phyloP scores from a whole-genome alignment of 2,329 filamentous ascomycete species.

The Fonsecaea pedrosoi region DNA sequence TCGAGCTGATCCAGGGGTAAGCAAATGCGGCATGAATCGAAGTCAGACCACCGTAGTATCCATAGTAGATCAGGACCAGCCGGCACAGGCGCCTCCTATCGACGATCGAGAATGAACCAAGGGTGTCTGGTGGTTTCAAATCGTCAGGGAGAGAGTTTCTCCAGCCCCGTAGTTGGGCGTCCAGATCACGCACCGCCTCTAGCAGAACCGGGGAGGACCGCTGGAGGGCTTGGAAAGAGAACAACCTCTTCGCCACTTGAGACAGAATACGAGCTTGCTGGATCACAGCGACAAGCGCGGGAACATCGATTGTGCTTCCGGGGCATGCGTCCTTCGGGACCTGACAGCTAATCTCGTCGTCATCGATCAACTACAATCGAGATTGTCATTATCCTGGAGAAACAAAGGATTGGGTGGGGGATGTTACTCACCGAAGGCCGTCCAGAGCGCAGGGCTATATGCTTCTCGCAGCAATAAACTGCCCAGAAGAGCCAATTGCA shows the following conservation, averaged over 20 bases:
- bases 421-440: slow-evolving; percentile 7
- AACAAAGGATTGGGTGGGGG: not conserved
- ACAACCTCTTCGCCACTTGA: not conserved
- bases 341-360: slow-evolving; percentile 17
- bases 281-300: not conserved
- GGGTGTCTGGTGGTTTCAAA: not conserved
- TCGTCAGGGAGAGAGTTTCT: not conserved
- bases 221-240: not conserved
- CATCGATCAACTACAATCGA: slow-evolving; percentile 12
- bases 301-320: slow-evolving; percentile 1
- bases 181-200: not conserved
- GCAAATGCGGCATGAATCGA: slow-evolving; percentile 9
- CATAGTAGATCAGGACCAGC: not conserved
- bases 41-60: slow-evolving; percentile 13
- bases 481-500: slow-evolving; percentile 4
- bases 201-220: not conserved
- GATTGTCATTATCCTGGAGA: not conserved
- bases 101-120: not conserved
- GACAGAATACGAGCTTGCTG: not conserved
- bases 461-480: slow-evolving; percentile 9
- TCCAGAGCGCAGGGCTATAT: slow-evolving; percentile 3
- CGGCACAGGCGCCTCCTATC: not conserved
- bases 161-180: not conserved
- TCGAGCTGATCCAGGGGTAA: slow-evolving; percentile 13
- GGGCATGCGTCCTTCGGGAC: not conserved